A percentile compares a stretch with the other conserved stretches of the same genome.
Evolutionary conservation across 208 protist genomes (phyloP).

Genomic region (Crithidia fasciculata): DNA sequence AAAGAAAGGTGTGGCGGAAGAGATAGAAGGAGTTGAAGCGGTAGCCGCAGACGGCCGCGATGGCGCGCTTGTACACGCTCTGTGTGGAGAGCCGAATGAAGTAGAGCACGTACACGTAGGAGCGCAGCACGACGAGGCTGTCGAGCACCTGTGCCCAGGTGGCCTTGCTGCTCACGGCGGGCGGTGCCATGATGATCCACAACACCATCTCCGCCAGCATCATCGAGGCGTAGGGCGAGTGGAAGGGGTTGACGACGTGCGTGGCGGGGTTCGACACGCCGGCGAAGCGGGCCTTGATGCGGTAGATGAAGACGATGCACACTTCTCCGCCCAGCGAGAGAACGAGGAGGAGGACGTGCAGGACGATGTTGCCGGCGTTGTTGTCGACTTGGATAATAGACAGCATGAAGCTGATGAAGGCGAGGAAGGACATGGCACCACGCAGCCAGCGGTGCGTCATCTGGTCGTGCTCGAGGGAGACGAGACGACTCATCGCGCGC

Average conservation of each 20-base stretch:
- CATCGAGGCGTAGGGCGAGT: slow-evolving; percentile 49
- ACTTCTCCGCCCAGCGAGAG: slow-evolving; percentile 57
- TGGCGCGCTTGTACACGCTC: slow-evolving; percentile 51
- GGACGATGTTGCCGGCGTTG: slow-evolving; percentile 35
- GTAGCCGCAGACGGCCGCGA: slow-evolving; percentile 53
- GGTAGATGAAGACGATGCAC: slow-evolving; percentile 56
- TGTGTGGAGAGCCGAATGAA: slow-evolving; percentile 38
- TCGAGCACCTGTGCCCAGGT: slow-evolving; percentile 48
- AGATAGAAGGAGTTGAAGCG: slow-evolving; percentile 50
- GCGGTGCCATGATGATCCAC: slow-evolving; percentile 74
- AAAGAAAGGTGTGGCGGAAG: slow-evolving; percentile 43
- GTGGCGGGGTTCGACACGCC: slow-evolving; percentile 53
- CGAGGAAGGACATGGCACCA: slow-evolving; percentile 59
- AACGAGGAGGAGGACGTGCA: slow-evolving; percentile 57
- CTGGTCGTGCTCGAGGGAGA: slow-evolving; percentile 48
- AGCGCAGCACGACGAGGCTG: slow-evolving; percentile 62
- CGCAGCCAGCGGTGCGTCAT: slow-evolving; percentile 54
- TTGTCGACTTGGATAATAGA: slow-evolving; percentile 56
- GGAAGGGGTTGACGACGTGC: slow-evolving; percentile 43
- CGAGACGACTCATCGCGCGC: slow-evolving; percentile 29
- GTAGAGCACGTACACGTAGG: slow-evolving; percentile 72
- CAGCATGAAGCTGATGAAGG: slow-evolving; percentile 50
- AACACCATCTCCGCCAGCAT: slow-evolving; percentile 68
- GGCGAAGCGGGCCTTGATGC: slow-evolving; percentile 59
- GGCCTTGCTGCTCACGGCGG: slow-evolving; percentile 31